A percentile compares a stretch with the other conserved stretches of the same genome.
Conservation (phyloP, 1,284 basidiomycete species). For the Trichosporon sp. region DNA sequence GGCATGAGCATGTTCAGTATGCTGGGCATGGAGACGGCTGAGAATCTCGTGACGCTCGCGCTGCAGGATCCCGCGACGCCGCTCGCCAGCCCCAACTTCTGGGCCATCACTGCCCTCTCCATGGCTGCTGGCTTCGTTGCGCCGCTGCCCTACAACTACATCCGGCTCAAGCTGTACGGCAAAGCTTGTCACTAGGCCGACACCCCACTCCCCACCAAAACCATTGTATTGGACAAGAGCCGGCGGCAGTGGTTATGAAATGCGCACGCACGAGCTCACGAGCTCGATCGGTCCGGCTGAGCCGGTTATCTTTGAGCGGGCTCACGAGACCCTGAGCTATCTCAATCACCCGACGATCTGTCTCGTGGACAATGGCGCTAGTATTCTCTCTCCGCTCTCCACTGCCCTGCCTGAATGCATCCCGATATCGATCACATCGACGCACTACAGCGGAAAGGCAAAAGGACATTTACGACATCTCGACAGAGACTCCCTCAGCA, state of each 20-base stretch:
- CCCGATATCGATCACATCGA: not conserved
- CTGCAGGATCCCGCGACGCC: not conserved
- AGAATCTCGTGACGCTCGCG: slow-evolving; percentile 6
- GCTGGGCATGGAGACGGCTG: slow-evolving; percentile 10
- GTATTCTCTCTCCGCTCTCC: too few relatives aligned
- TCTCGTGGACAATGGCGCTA: not conserved
- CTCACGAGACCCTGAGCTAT: not conserved
- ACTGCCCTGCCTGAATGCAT: not conserved
- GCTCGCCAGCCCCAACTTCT: slow-evolving; percentile 6
- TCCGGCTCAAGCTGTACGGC: slow-evolving; percentile 3
- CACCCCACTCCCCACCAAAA: too few relatives aligned
- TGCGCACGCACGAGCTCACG: too few relatives aligned
- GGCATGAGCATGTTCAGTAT: slow-evolving; percentile 12
- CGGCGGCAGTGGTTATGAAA: too few relatives aligned
- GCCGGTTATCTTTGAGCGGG: too few relatives aligned
- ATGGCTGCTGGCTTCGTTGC: slow-evolving; percentile 6
- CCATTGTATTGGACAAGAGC: too few relatives aligned
- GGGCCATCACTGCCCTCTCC: not conserved
- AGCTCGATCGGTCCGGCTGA: too few relatives aligned
- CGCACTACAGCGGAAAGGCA: not conserved
- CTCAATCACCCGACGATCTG: not conserved
- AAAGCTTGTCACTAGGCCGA: slow-evolving; percentile 3
- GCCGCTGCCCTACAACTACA: slow-evolving; percentile 8
- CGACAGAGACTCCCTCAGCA: not conserved
- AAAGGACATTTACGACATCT: not conserved